Evolutionary conservation across 306 rosid genomes (phyloP), one percentile per base, ranked within the genome.

Genomic region (Glycine latifolia): DNA sequence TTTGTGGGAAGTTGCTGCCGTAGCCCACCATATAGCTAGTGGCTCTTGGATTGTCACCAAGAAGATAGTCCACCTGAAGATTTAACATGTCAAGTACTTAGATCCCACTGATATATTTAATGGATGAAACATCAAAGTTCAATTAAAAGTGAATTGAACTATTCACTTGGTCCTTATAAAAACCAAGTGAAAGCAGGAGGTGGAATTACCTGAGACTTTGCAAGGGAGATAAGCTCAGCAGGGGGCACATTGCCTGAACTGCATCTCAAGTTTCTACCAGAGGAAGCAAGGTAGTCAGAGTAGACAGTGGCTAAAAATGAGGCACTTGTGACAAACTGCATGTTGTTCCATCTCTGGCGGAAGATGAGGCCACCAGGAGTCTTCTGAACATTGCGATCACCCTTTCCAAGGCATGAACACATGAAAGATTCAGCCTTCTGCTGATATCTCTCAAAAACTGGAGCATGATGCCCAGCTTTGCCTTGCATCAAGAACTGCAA

Each of bases 11-110:
- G 85, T 92, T 95, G 89, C 78, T 80, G 80, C 99, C 99, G 75
- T 93, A 95, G 8, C 99, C 99, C 7, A 95, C 97, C 94, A 95
- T 91, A 83, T 93, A 95, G 73, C 99, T 95, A 0, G 97, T 95
- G 1, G 96, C 98, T 85, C 98, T 90, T 0, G 99, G 99, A 77
- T 95, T 95, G 87, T 95, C 97, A 7, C 99, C 99, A 5, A 95
- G 91, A 88, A 95, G 85, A 87, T 95, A 95, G 55, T 95, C 99
- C 81, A 92, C 96, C 96, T 93, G 87, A 86, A 60, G 26, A 81
- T 52, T 63, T 2, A 72, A 71, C 79, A 84, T 7, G 53, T 5
- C 47, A 33, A 16, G 15, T 10, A 6, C 43, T 71, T 0, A 55
- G 62, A 47, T 0, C 14, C 5, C 14, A 0, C 8, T 62, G 47